These are phyloP conservation scores for Dryadomyces sulphureus DNA, from an alignment of 2,329 filamentous ascomycete genomes.

Conservation along the genomic window DNA sequence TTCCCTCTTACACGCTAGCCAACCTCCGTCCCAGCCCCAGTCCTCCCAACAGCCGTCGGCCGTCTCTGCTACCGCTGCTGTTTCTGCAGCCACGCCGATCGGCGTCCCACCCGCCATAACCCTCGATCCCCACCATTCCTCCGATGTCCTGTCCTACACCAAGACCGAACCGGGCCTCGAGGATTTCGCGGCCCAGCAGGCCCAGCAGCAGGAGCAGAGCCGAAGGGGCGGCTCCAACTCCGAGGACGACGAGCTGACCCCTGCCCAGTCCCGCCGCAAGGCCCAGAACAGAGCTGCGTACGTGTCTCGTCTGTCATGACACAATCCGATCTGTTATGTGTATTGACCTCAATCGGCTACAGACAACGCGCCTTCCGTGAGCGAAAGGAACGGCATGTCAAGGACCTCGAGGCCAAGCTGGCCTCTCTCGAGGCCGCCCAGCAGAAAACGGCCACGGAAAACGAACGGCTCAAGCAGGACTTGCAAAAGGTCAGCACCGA, in stretches of 20 bases:
- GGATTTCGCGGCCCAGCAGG: constrained; percentile 13
- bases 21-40: constrained; percentile 10
- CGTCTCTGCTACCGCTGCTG: constrained; percentile 9
- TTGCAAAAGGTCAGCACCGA: constrained; percentile 75
- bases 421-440: constrained; percentile 61
- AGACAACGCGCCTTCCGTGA: constrained; percentile 95
- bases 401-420: constrained; percentile 81
- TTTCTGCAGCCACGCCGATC: neutral
- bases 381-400: constrained; percentile 81
- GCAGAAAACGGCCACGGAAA: constrained; percentile 60
- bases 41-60: constrained; percentile 15
- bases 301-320: too few species aligned
- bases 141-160: constrained; percentile 20
- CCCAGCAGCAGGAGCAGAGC: constrained; percentile 11
- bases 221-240: constrained; percentile 32
- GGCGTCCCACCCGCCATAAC: constrained; percentile 3
- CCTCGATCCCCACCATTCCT: constrained; percentile 10
- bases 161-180: constrained; percentile 25
- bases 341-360: constrained; percentile 46
- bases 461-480: constrained; percentile 72
- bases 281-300: constrained; percentile 49
- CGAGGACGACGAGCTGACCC: constrained; percentile 39
- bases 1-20: constrained; percentile 14
- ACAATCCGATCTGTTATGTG: too few species aligned
- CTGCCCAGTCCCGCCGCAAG: constrained; percentile 43